Base-by-base conservation (phyloP, 768 basidiomycete species). In the Antrodiella citrinella region DNA sequence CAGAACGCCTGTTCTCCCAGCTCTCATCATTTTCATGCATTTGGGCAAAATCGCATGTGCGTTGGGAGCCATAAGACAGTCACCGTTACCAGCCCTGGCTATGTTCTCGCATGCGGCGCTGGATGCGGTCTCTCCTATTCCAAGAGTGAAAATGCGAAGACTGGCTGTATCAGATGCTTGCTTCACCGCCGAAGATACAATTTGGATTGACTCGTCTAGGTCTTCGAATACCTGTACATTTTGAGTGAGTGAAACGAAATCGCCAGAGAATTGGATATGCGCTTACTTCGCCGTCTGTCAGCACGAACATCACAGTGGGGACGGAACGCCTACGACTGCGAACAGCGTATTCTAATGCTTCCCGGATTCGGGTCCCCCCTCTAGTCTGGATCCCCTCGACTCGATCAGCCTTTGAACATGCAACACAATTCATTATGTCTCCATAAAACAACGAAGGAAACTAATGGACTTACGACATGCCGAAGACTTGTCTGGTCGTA, bases 271-370 rank as follows among this genome's bases (percentile, higher is more conserved):
- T 3, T 22, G 4, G 21, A 9, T 43, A 43, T 43, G 41, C 18
- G 19, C 66, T 1, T 22, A 78, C 71, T 46, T 72, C 62, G 15
- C 82, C 82, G 50, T 82, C 82, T 1, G 82, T 84, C 24, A 84
- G 64, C 12, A 83, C 60, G 52, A 84, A 81, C 5, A 81, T 60
- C 5, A 66, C 71, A 0, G 77, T 76, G 1, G 30, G 30, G 80
- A 69, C 1, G 70, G 67, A 23, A 58, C 52, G 7, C 18, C 54
- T 59, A 4, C 76, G 70, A 4, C 59, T 58, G 1, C 47, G 23
- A n/a, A 80, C 66, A 20, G 72, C 72, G 1, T 45, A 22, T 3
- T 60, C 48, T 21, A 84, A 59, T 0, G 79, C 81, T 0, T 15
- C 9, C 0, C 60, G 42, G 5, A 79, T 72, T 44, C 82, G 71